Percentiles rank a stretch among this genome's conserved stretches.
phyloP scores from a whole-genome alignment of 306 rosid species.

The Glycyrrhiza uralensis region DNA sequence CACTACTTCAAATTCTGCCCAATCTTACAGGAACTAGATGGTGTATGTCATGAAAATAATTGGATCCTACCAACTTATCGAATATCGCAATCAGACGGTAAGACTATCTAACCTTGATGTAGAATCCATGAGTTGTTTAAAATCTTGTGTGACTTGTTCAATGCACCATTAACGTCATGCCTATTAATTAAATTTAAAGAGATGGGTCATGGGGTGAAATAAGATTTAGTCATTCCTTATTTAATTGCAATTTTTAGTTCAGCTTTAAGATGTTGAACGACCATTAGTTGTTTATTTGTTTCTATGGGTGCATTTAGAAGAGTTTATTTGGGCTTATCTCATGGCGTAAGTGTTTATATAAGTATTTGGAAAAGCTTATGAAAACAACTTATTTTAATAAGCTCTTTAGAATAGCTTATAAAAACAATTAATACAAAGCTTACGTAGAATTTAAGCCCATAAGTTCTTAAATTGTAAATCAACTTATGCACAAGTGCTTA shows the following conservation, averaged over 20 bases:
- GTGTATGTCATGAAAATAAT: constrained; percentile 29
- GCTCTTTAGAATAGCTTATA: no score
- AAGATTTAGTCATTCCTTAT: neutral
- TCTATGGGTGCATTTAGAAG: no score
- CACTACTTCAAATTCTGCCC: neutral
- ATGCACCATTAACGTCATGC: neutral
- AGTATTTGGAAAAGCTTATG: no score
- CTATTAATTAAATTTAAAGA: neutral
- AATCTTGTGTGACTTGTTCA: neutral
- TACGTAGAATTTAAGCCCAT: no score
- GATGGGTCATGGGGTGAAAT: neutral
- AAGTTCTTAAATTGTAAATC: no score
- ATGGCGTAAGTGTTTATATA: no score
- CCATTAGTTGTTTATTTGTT: neutral
- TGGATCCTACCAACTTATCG: constrained; percentile 65
- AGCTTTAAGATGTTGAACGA: neutral
- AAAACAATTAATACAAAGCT: no score
- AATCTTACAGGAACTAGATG: constrained; percentile 43
- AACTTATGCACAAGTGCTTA: no score
- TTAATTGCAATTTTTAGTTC: neutral
- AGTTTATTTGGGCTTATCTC: no score
- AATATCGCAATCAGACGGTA: constrained; percentile 48
- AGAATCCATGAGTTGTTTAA: neutral
- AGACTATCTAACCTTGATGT: constrained; percentile 9
- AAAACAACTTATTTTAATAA: no score